Base-by-base conservation (phyloP, 345 rosid genomes). In the Boechera stricta region DNA sequence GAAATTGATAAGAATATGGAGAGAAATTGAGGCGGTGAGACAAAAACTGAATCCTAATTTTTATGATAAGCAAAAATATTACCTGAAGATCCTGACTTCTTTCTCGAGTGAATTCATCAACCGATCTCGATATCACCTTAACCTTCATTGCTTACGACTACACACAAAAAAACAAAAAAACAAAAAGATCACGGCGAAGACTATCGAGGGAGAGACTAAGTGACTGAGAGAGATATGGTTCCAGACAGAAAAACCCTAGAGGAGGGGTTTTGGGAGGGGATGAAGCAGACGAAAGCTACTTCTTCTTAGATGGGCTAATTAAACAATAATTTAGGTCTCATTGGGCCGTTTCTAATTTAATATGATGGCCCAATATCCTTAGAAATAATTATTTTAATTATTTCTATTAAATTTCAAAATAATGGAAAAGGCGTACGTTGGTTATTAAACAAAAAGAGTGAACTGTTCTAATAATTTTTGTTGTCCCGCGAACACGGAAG, bases 41-140 rank as follows among this genome's bases (percentile, higher is more conserved):
- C 10, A 2, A 45, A 44, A 8, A 42, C n/a, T 51, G 64, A 77
- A 18, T 4, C 18, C 41, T 3, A 49, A 51, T 31, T 55, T 44
- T 4, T 10, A 3, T 42, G 52, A 47, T 35, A 39, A 53, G 31
- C 9, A 15, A 15, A 47, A 33, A 24, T 28, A 24, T 65, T 66
- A 91, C 97, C 91, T 89, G 98, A 35, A 95, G 92, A 69, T 95
- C 99, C 57, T 92, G 90, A 85, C 99, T 92, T 76, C 99, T 84
- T 67, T 92, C 99, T 71, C 99, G 89, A 64, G 98, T 95, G 87
- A 88, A 95, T 60, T 92, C 97, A 75, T 95, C 98, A 4, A 82
- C 78, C 2, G 97, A 86, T 48, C 98, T 89, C 7, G 99, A 95
- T 67, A 95, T 86, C 36, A 84, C 88, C 82, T 92, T 92, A 28